Base-by-base conservation (phyloP, 345 rosid genomes). In the Pistacia integerrima region DNA sequence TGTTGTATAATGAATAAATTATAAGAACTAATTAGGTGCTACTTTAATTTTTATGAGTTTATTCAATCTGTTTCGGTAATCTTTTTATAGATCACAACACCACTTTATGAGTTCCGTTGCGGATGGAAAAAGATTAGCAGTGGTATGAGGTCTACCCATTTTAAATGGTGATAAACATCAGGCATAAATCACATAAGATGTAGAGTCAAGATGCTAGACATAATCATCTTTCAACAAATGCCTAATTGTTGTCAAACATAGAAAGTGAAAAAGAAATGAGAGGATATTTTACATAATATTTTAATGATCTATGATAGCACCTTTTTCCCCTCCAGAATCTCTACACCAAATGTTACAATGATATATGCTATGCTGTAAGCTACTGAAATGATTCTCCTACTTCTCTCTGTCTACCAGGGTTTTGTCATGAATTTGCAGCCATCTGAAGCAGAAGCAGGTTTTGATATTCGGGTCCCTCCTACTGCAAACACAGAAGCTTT, bases 351-450 rank as follows among this genome's bases (percentile, higher is more conserved):
- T 54, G 18, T 35, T 14, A 11, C 20, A 17, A 41, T 30, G 17
- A 71, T 33, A 14, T 63, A 20, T 58, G 63, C 5, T 20, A 28
- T 54, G 22, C 17, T 35, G 30, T n/a, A 48, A 46, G 49, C 48
- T 18, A 16, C 22, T 66, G 59, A 75, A 67, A n/a, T 14, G 36
- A 22, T 46, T 18, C 38, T 36, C 25, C n/a, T 25, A 44, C 52
- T 58, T 41, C 74, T 84, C 74, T 73, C 48, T 55, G 62, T 66
- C 68, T 79, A 58, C 66, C 82, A 94, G 97, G 99, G 98, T 33
- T 96, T 92, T 71, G 94, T 92, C 67, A 93, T 96, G 99, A 96
- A 93, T 74, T 84, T 93, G 87, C 98, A 93, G 80, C 99, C 99
- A 41, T 96, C 98, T 28, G 98, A 93, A 82, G 97, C 97, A 60